Conservation (phyloP, 306 rosid species). For the Cicer pinnatifidum region DNA sequence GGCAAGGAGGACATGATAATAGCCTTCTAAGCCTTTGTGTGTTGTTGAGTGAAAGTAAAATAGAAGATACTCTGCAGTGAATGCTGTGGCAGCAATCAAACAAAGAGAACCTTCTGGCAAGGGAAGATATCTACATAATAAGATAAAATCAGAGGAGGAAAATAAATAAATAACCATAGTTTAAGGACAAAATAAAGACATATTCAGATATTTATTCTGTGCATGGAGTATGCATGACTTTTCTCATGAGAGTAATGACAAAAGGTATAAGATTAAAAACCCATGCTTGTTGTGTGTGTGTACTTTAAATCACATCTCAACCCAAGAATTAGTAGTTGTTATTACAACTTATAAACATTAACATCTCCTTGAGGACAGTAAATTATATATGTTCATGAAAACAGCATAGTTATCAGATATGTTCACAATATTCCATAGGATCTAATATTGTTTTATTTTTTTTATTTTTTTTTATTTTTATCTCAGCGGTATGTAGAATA, state of each 20-base stretch:
- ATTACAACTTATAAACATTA: background rate
- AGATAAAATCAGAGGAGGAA: background rate
- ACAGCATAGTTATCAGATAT: background rate
- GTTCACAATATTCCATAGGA: background rate
- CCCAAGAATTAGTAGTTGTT: constrained; percentile 14
- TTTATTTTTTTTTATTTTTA: no score
- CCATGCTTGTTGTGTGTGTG: background rate
- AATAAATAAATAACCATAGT: constrained; percentile 27
- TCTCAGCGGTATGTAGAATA: background rate
- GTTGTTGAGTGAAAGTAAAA: constrained; percentile 84
- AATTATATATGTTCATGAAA: background rate
- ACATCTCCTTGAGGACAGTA: background rate
- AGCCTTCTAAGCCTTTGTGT: constrained; percentile 85
- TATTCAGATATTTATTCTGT: background rate
- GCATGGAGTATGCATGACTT: background rate
- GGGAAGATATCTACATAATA: constrained; percentile 56
- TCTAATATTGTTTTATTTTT: background rate
- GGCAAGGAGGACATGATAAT: constrained; percentile 79
- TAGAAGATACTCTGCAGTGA: constrained; percentile 75
- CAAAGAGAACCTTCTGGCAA: constrained; percentile 75
- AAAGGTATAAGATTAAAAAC: background rate
- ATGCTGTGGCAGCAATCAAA: constrained; percentile 73
- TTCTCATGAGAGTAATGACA: constrained; percentile 4
- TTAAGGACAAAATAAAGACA: background rate
- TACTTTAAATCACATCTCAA: background rate